Percentiles rank a stretch among this genome's conserved stretches.
These are phyloP conservation scores for Trichoderma atroviride DNA, from an alignment of 2,329 filamentous ascomycete genomes.

Conservation along the genomic window DNA sequence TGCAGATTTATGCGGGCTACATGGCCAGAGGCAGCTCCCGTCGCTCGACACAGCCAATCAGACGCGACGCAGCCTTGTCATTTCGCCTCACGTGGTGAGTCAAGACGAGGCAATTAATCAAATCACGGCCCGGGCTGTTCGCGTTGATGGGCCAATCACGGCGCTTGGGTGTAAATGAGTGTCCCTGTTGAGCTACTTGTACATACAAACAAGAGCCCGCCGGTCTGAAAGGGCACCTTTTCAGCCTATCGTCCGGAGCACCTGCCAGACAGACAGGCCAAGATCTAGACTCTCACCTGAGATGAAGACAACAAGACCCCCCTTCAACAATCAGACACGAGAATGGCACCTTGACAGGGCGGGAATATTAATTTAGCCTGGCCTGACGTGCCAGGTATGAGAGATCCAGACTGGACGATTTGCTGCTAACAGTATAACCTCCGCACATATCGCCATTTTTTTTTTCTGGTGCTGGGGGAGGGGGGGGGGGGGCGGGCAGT, in stretches of 20 bases:
- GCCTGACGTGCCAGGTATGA: neutral
- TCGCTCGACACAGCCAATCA: constrained; percentile 12
- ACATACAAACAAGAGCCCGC: neutral
- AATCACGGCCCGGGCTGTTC: neutral
- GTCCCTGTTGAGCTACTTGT: neutral
- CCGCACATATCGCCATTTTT: constrained; percentile 11
- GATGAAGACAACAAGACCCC: neutral
- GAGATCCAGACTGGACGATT: neutral
- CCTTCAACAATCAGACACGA: constrained; percentile 12
- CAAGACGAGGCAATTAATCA: constrained; percentile 24
- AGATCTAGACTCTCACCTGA: constrained; percentile 14
- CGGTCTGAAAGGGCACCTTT: neutral
- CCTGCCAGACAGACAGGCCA: neutral
- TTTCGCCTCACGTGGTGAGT: constrained; percentile 21
- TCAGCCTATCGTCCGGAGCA: constrained; percentile 9
- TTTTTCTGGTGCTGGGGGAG: neutral
- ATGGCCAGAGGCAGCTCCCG: constrained; percentile 2
- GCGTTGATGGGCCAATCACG: constrained; percentile 6
- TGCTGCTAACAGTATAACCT: constrained; percentile 4
- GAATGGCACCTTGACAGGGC: neutral
- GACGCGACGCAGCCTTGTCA: constrained; percentile 20
- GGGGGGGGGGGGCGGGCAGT: neutral
- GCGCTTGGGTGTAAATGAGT: neutral
- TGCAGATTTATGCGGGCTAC: neutral
- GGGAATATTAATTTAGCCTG: neutral